Conservation (phyloP, 495 filamentous ascomycete genomes). For the Neurospora tetraspora region DNA sequence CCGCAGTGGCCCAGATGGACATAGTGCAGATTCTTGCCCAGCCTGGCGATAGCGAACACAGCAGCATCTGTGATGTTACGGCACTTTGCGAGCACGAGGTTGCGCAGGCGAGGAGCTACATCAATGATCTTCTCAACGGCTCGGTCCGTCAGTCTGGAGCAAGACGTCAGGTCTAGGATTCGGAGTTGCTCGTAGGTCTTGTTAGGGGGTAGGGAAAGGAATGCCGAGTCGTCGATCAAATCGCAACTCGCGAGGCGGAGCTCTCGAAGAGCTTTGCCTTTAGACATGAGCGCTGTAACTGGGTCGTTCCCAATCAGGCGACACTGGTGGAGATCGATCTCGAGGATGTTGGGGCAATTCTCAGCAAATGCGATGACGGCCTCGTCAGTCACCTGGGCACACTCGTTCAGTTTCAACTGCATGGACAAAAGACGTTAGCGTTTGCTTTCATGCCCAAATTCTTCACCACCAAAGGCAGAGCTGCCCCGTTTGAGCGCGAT, state of each 20-base stretch:
- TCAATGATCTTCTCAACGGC: constrained; percentile 79
- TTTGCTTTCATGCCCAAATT: background rate
- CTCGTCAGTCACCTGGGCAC: constrained; percentile 63
- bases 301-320: constrained; percentile 67
- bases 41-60: constrained; percentile 73
- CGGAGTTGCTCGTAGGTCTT: constrained; percentile 73
- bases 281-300: constrained; percentile 64
- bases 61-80: constrained; percentile 81
- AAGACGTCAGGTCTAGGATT: constrained; percentile 89
- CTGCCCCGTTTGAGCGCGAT: background rate
- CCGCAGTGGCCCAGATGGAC: constrained; percentile 92
- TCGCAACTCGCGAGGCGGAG: constrained; percentile 76
- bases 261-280: constrained; percentile 75
- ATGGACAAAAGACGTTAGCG: constrained; percentile 19
- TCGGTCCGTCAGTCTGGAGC: constrained; percentile 69
- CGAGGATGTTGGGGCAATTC: constrained; percentile 82
- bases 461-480: background rate
- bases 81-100: constrained; percentile 91
- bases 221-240: constrained; percentile 74
- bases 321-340: constrained; percentile 92
- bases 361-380: constrained; percentile 78
- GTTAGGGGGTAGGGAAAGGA: constrained; percentile 64
- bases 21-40: constrained; percentile 94
- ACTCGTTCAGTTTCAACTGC: constrained; percentile 91
- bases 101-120: constrained; percentile 78